A percentile compares a stretch with the other conserved stretches of the same genome.
Evolutionary conservation across 306 rosid species (phyloP).

Genomic region (Vigna mungo): DNA sequence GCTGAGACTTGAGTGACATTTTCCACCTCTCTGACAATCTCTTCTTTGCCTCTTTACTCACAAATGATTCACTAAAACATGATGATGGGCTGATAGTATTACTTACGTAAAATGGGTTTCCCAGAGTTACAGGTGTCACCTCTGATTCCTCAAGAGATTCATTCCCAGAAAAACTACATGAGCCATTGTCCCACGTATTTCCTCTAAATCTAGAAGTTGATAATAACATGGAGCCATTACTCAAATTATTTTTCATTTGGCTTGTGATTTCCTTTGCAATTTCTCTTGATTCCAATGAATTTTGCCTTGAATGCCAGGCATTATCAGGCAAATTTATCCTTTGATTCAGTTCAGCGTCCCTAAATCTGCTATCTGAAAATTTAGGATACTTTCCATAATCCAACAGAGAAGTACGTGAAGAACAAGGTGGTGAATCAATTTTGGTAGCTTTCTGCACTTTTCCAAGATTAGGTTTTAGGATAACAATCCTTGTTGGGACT

Average conservation of each 20-base stretch:
- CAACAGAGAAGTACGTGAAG: slow-evolving; percentile 48
- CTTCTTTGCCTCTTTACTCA: slow-evolving; percentile 33
- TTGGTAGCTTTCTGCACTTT: slow-evolving; percentile 52
- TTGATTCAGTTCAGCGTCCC: slow-evolving; percentile 3
- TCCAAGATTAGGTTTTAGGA: slow-evolving; percentile 78
- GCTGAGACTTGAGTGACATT: slow-evolving; percentile 18
- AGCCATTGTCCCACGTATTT: slow-evolving; percentile 65
- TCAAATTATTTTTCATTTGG: slow-evolving; percentile 61
- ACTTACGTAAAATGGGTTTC: neutral
- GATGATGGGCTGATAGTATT: neutral
- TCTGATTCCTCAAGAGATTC: slow-evolving; percentile 65
- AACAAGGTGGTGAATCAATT: slow-evolving; percentile 52
- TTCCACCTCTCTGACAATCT: slow-evolving; percentile 36
- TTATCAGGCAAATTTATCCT: slow-evolving; percentile 15
- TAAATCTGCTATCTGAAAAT: slow-evolving; percentile 12
- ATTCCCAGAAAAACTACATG: slow-evolving; percentile 61
- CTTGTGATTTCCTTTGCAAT: slow-evolving; percentile 74
- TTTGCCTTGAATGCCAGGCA: slow-evolving; percentile 49
- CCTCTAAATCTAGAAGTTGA: slow-evolving; percentile 62
- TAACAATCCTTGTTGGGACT: slow-evolving; percentile 76
- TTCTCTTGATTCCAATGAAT: slow-evolving; percentile 70
- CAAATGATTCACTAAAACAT: slow-evolving; percentile 24
- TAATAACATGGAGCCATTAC: slow-evolving; percentile 41
- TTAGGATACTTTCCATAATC: neutral
- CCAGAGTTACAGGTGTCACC: slow-evolving; percentile 38